phyloP scores from a whole-genome alignment of 2,329 filamentous ascomycete genomes.

The Epichloe typhina region DNA sequence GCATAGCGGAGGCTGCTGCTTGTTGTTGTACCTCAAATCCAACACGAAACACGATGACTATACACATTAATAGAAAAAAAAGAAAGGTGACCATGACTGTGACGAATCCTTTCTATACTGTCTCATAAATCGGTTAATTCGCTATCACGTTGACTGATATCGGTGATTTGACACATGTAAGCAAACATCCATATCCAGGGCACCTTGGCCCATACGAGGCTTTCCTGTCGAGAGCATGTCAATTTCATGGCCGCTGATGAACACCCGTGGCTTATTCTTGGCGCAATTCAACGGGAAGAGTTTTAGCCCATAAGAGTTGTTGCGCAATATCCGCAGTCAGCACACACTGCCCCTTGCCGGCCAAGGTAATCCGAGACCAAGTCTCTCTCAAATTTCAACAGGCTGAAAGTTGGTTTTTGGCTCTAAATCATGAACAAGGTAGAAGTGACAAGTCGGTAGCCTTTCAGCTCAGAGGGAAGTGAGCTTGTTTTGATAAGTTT shows the following conservation, averaged over 20 bases:
- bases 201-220: neutral
- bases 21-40: too few species aligned
- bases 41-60: too few species aligned
- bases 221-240: neutral
- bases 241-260: neutral
- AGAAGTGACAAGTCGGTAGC: neutral
- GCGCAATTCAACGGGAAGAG: neutral
- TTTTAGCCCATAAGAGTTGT: neutral
- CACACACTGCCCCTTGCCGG: too few species aligned
- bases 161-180: neutral
- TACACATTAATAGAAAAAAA: too few species aligned
- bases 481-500: conserved; percentile 7
- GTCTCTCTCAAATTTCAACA: too few species aligned
- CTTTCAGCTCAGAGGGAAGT: neutral
- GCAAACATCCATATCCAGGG: neutral
- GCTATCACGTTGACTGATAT: neutral
- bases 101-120: neutral
- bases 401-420: too few species aligned
- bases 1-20: too few species aligned
- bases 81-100: too few species aligned
- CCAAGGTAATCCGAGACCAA: too few species aligned
- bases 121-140: neutral
- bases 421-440: neutral
- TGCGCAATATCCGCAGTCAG: neutral
- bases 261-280: neutral